Evolutionary conservation across 106 monocot species (phyloP).

Genomic region (Dendrobium officinale): DNA sequence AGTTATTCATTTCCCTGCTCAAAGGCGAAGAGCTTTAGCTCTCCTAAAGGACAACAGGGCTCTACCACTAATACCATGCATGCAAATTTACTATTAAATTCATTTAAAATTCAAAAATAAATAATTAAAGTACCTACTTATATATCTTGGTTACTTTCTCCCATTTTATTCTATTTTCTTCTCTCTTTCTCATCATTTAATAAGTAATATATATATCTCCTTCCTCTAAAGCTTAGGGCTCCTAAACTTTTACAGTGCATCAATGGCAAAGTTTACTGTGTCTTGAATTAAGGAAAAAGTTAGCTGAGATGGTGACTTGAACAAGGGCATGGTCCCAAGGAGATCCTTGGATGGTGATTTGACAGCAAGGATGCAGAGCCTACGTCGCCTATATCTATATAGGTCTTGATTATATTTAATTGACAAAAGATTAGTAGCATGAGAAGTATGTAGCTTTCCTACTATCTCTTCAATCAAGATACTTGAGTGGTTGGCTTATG

Average conservation of each 20-base stretch:
- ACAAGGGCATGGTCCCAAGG: constrained; percentile 32
- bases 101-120: too few species aligned
- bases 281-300: constrained; percentile 13
- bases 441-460: not conserved
- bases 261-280: not conserved
- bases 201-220: not conserved
- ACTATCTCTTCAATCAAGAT: not conserved
- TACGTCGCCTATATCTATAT: not conserved
- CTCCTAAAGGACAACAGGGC: too few species aligned
- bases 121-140: too few species aligned
- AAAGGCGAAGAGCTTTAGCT: too few species aligned
- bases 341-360: constrained; percentile 43
- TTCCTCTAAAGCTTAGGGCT: not conserved
- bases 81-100: too few species aligned
- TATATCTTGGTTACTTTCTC: too few species aligned
- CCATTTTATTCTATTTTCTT: too few species aligned
- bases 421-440: not conserved
- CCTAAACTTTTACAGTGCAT: not conserved
- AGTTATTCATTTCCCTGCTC: too few species aligned
- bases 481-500: not conserved
- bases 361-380: constrained; percentile 27
- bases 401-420: not conserved
- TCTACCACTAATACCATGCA: too few species aligned
- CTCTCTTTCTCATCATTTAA: too few species aligned
- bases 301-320: constrained; percentile 22